Evolutionary conservation across 2,329 filamentous ascomycete species (phyloP).

Genomic region (Fusarium sp.): DNA sequence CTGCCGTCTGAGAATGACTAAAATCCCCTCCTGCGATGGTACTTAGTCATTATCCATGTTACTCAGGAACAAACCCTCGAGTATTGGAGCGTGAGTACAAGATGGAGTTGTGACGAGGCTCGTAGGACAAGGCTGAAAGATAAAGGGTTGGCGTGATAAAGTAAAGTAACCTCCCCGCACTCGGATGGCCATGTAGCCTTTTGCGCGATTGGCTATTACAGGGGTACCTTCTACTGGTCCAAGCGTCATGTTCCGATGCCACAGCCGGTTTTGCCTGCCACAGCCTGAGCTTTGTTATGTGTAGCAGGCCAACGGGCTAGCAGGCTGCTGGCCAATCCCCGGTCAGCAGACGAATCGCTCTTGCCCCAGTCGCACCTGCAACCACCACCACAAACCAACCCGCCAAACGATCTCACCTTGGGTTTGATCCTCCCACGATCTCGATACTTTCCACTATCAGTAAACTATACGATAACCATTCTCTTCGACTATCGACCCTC

Average conservation of each 20-base stretch:
- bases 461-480: constrained; percentile 8
- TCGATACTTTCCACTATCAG: constrained; percentile 16
- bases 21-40: too few species aligned
- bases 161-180: constrained; percentile 44
- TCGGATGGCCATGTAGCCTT: constrained; percentile 33
- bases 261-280: constrained; percentile 38
- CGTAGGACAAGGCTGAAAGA: constrained; percentile 39
- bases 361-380: constrained; percentile 41
- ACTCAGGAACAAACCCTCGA: constrained; percentile 25
- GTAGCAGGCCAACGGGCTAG: background rate
- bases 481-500: background rate
- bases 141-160: constrained; percentile 15
- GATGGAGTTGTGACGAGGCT: constrained; percentile 32
- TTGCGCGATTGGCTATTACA: constrained; percentile 15
- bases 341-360: constrained; percentile 35
- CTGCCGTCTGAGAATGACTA: too few species aligned
- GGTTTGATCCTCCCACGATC: constrained; percentile 37
- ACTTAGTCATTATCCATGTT: background rate
- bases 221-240: constrained; percentile 39
- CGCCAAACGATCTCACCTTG: constrained; percentile 40
- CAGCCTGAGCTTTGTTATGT: constrained; percentile 34
- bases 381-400: constrained; percentile 39
- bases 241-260: constrained; percentile 38
- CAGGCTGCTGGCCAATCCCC: constrained; percentile 35
- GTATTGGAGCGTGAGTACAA: constrained; percentile 23